phyloP scores from a whole-genome alignment of 2,329 filamentous ascomycete species.

The Lachnellula willkommii region DNA sequence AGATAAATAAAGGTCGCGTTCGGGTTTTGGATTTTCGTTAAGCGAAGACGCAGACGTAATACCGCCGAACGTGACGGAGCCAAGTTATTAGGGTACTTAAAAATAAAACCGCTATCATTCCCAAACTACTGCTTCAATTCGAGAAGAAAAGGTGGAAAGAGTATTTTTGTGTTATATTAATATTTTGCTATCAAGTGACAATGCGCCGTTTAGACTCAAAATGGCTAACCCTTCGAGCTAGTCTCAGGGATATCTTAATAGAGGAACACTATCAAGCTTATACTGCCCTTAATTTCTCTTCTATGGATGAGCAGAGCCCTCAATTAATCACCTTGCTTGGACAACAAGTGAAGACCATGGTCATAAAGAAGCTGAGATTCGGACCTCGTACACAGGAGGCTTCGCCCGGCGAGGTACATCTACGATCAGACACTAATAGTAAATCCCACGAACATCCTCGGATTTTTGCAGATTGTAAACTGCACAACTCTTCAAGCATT shows the following conservation, averaged over 20 bases:
- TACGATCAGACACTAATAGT: not conserved
- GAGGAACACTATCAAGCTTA: constrained; percentile 1
- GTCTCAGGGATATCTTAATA: constrained; percentile 3
- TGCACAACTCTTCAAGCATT: not conserved
- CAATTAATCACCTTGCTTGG: not conserved
- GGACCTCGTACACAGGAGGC: not conserved
- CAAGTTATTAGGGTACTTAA: too few relatives aligned
- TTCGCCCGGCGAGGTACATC: not conserved
- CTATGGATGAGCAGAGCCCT: not conserved
- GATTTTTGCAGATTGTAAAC: constrained; percentile 9
- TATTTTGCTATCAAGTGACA: not conserved
- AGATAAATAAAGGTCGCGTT: too few relatives aligned
- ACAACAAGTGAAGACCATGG: not conserved
- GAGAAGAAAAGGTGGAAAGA: too few relatives aligned
- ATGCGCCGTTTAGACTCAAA: not conserved
- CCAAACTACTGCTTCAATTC: too few relatives aligned
- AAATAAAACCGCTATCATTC: too few relatives aligned
- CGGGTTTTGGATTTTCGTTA: too few relatives aligned
- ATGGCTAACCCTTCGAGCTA: constrained; percentile 6
- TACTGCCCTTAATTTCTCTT: not conserved
- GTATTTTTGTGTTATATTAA: not conserved
- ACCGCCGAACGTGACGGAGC: too few relatives aligned
- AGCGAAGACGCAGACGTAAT: too few relatives aligned
- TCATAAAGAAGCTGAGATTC: not conserved
- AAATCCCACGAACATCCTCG: not conserved